phyloP scores from a whole-genome alignment of 2,329 filamentous ascomycete species.

The Penicillium hesseltinei region DNA sequence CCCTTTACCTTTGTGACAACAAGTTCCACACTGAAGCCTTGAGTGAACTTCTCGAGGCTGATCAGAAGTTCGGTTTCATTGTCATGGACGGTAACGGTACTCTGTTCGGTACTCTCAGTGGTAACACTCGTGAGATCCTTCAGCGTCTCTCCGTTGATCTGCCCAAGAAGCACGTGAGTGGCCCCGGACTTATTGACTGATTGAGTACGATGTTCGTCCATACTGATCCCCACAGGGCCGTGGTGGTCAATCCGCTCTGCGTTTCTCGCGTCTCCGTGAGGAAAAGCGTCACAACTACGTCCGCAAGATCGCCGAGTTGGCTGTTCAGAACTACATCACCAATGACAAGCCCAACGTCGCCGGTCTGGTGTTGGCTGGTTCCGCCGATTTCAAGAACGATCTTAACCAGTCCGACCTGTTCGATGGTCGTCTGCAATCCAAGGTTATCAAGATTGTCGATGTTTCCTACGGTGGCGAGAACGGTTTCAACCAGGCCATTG shows the following conservation, averaged over 20 bases:
- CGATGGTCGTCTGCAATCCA: slow-evolving; percentile 82
- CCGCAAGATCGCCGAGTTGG: slow-evolving; percentile 95
- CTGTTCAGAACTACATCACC: slow-evolving; percentile 98
- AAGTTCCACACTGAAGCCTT: slow-evolving; percentile 99
- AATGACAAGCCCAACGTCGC: slow-evolving; percentile 98
- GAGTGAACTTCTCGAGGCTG: slow-evolving; percentile 94
- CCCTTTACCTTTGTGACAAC: slow-evolving; percentile 98
- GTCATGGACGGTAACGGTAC: slow-evolving; percentile 99
- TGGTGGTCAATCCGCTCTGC: slow-evolving; percentile 98
- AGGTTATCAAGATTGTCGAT: slow-evolving; percentile 99
- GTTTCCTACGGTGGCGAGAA: slow-evolving; percentile 99
- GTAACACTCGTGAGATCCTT: slow-evolving; percentile 92
- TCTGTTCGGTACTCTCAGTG: slow-evolving; percentile 92
- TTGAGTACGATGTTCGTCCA: neutral
- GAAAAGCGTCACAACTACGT: slow-evolving; percentile 99
- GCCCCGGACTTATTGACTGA: neutral
- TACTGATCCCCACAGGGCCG: slow-evolving; percentile 57
- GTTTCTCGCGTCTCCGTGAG: slow-evolving; percentile 98
- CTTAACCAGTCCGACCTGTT: slow-evolving; percentile 97
- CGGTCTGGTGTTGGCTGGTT: slow-evolving; percentile 91
- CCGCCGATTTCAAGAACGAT: slow-evolving; percentile 99
- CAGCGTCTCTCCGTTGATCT: slow-evolving; percentile 99
- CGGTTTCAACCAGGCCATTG: slow-evolving; percentile 99
- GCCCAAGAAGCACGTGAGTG: slow-evolving; percentile 83
- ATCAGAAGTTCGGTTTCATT: slow-evolving; percentile 99